Evolutionary conservation across 371 early-diverging fungal species (phyloP).

Genomic region (Mucor sp.): DNA sequence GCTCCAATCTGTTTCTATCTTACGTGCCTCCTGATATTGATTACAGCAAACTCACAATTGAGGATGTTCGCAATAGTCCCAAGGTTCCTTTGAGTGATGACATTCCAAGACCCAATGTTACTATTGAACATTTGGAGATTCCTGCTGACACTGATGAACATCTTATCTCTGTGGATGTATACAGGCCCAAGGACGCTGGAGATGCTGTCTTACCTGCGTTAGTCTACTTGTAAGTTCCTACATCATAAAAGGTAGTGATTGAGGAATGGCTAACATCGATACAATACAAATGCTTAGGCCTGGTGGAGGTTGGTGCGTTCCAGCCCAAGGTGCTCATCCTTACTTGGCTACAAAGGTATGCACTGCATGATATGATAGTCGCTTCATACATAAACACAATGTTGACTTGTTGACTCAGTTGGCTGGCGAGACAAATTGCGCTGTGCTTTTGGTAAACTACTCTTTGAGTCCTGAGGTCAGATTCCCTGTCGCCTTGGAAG

Average conservation of each 20-base stretch:
- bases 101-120: slow-evolving; percentile 1
- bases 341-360: slow-evolving; percentile 3
- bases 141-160: slow-evolving; percentile 2
- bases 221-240: not conserved
- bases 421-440: slow-evolving; percentile 1
- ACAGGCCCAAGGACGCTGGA: not conserved
- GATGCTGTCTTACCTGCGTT: slow-evolving; percentile 1
- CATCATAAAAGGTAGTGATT: not conserved
- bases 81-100: not conserved
- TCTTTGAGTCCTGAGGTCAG: slow-evolving; percentile 24
- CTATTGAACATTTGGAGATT: not conserved
- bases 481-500: slow-evolving; percentile 33
- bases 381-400: not conserved
- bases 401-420: not conserved
- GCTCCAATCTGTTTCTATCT: not conserved
- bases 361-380: not conserved
- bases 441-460: slow-evolving; percentile 28
- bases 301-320: slow-evolving; percentile 8
- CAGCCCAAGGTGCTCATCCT: slow-evolving; percentile 5
- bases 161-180: not conserved
- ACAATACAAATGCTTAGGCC: not conserved
- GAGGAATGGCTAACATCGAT: not conserved
- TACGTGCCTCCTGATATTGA: not conserved
- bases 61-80: not conserved
- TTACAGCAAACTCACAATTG: not conserved